phyloP scores from a whole-genome alignment of 2,329 filamentous ascomycete species.

The Aspergillus fijiensis region DNA sequence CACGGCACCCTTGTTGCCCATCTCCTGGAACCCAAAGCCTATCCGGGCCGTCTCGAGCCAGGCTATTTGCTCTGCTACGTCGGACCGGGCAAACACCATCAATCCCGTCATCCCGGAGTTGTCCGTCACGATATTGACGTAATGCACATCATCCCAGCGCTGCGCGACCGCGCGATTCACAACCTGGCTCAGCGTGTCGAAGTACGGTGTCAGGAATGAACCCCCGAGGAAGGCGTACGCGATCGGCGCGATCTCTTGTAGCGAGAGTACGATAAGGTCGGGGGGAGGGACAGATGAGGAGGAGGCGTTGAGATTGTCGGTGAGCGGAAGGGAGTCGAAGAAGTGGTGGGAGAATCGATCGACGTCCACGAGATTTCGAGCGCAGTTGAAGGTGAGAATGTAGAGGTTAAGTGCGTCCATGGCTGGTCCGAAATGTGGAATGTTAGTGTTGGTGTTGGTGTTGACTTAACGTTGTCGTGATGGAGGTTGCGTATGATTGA shows the following conservation, averaged over 20 bases:
- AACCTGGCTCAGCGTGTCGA: slow-evolving; percentile 68
- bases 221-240: slow-evolving; percentile 82
- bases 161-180: slow-evolving; percentile 66
- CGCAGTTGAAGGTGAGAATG: slow-evolving; percentile 88
- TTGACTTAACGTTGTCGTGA: background rate
- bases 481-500: too few relatives aligned
- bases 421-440: background rate
- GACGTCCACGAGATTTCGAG: slow-evolving; percentile 66
- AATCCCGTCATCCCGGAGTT: slow-evolving; percentile 89
- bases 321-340: slow-evolving; percentile 55
- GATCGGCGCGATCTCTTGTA: slow-evolving; percentile 89
- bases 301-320: slow-evolving; percentile 47
- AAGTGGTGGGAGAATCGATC: slow-evolving; percentile 71
- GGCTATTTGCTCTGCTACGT: slow-evolving; percentile 57
- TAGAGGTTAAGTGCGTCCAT: slow-evolving; percentile 66
- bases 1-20: slow-evolving; percentile 95
- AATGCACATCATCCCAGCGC: slow-evolving; percentile 49
- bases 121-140: slow-evolving; percentile 67
- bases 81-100: slow-evolving; percentile 74
- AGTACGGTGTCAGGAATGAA: slow-evolving; percentile 73
- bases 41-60: slow-evolving; percentile 75
- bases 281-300: slow-evolving; percentile 53
- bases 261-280: slow-evolving; percentile 64
- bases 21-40: slow-evolving; percentile 79
- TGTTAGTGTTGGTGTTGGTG: background rate